Percentiles rank a stretch among this genome's conserved stretches.
These are phyloP conservation scores for Monosporascus sp. DNA, from an alignment of 2,329 filamentous ascomycete species.

Conservation along the genomic window DNA sequence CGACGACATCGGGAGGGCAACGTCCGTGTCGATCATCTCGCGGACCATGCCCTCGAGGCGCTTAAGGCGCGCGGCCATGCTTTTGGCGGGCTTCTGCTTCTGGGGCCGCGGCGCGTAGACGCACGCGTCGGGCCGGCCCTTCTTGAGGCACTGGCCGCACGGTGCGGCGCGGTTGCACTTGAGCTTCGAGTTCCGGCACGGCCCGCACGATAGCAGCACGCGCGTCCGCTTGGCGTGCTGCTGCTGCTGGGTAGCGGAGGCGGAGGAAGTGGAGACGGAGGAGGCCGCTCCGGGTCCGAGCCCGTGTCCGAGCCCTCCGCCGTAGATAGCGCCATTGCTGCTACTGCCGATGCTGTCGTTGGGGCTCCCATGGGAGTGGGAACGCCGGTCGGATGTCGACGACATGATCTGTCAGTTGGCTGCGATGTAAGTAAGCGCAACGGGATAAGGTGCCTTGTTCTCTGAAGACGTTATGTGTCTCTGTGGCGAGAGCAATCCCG, in stretches of 20 bases:
- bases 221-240: slow-evolving; percentile 37
- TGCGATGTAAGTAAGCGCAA: too few relatives aligned
- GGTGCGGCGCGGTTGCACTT: slow-evolving; percentile 50
- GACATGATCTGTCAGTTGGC: too few relatives aligned
- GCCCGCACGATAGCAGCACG: slow-evolving; percentile 46
- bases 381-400: too few relatives aligned
- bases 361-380: too few relatives aligned
- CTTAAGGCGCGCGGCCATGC: slow-evolving; percentile 49
- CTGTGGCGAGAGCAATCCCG: too few relatives aligned
- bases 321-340: too few relatives aligned
- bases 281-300: neutral
- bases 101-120: slow-evolving; percentile 42
- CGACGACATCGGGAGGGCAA: slow-evolving; percentile 1
- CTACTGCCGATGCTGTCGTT: too few relatives aligned
- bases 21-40: slow-evolving; percentile 43
- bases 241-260: neutral
- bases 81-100: slow-evolving; percentile 35
- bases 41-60: slow-evolving; percentile 54
- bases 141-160: slow-evolving; percentile 48
- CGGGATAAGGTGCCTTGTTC: too few relatives aligned
- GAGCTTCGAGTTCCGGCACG: slow-evolving; percentile 49
- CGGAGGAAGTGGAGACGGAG: neutral
- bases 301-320: too few relatives aligned
- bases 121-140: slow-evolving; percentile 40
- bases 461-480: too few relatives aligned